A percentile compares a stretch with the other conserved stretches of the same genome.
Evolutionary conservation across 1,284 basidiomycete species (phyloP).

Genomic region (Clitocybe nebularis): DNA sequence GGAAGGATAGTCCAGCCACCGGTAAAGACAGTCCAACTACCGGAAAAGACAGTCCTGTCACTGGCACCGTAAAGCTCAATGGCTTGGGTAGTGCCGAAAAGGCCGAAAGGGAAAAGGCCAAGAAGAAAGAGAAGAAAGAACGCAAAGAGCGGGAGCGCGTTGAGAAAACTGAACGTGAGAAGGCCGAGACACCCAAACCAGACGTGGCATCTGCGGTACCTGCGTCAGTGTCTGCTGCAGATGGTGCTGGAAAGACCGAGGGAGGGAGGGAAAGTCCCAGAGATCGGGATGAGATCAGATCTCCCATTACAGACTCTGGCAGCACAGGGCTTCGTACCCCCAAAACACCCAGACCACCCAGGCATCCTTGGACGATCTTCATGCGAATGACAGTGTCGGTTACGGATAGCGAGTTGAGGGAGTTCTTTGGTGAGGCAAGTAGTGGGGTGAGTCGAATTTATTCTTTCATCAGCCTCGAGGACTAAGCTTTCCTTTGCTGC

Average conservation of each 20-base stretch:
- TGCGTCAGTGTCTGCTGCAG: conserved; percentile 5
- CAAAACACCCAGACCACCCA: conserved; percentile 53
- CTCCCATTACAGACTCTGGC: conserved; percentile 52
- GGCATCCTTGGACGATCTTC: conserved; percentile 84
- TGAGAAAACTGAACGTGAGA: conserved; percentile 28
- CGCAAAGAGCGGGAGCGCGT: conserved; percentile 46
- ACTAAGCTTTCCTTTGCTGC: too few species aligned
- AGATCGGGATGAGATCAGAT: conserved; percentile 33
- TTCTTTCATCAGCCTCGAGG: conserved; percentile 2
- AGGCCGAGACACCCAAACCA: conserved; percentile 21
- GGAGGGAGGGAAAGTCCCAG: conserved; percentile 5
- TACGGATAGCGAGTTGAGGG: conserved; percentile 66
- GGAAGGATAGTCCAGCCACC: conserved; percentile 23
- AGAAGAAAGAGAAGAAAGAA: conserved; percentile 57
- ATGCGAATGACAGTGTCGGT: conserved; percentile 61
- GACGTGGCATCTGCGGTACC: conserved; percentile 17
- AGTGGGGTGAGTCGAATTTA: conserved; percentile 44
- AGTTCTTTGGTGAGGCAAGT: conserved; percentile 71
- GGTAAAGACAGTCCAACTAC: conserved; percentile 20
- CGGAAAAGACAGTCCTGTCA: conserved; percentile 20
- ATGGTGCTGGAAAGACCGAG: conserved; percentile 9
- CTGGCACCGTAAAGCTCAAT: not conserved
- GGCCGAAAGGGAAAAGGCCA: conserved; percentile 48
- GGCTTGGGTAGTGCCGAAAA: conserved; percentile 27
- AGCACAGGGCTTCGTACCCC: conserved; percentile 63